Evolutionary conservation across 106 monocot genomes (phyloP).

Genomic region (Allium cepa): DNA sequence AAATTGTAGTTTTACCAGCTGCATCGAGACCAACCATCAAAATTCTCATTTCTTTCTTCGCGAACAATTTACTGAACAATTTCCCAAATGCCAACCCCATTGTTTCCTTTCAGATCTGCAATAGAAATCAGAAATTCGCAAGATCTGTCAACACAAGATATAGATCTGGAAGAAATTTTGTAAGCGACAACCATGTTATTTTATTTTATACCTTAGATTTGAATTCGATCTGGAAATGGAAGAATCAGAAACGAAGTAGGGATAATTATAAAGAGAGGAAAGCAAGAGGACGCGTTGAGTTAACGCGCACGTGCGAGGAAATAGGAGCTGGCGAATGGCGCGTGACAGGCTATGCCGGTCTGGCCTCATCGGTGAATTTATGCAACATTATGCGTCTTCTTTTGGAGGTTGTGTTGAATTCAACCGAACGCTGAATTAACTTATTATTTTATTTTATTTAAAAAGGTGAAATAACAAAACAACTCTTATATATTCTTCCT

Average conservation of each 20-base stretch:
- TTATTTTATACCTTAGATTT: not conserved
- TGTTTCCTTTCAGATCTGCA: not conserved
- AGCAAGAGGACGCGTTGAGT: no score
- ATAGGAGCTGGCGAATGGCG: no score
- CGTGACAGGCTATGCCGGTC: no score
- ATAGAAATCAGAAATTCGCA: not conserved
- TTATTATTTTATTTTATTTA: no score
- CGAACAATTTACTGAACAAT: constrained; percentile 20
- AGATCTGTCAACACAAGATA: not conserved
- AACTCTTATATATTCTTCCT: no score
- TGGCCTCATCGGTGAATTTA: no score
- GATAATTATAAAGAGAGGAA: not conserved
- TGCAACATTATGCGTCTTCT: no score
- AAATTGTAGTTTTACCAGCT: constrained; percentile 23
- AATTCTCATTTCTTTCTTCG: constrained; percentile 26
- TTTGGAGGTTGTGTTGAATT: no score
- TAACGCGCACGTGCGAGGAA: no score
- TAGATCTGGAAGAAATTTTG: not conserved
- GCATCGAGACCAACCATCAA: constrained; percentile 26
- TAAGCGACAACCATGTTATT: not conserved
- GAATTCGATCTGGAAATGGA: not conserved
- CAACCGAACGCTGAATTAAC: no score
- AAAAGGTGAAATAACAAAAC: no score
- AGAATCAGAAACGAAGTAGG: not conserved
- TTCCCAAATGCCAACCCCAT: constrained; percentile 23